Evolutionary conservation across 192 early-diverging fungal genomes (phyloP).

Genomic region (Linnemannia elongata): DNA sequence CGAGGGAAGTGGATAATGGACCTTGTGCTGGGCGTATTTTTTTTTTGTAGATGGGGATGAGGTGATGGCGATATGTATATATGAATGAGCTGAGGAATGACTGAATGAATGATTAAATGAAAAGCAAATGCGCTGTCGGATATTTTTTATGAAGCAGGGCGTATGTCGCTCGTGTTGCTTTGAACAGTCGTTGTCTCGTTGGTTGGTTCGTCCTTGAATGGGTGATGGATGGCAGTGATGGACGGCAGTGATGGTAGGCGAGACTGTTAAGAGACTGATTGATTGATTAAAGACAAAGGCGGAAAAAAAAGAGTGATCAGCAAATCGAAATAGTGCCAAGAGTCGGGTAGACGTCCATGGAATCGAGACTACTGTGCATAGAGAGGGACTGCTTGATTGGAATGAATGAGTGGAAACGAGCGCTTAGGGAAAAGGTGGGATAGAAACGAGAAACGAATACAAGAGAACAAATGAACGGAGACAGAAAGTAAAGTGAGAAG

Average conservation of each 20-base stretch:
- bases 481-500: neutral
- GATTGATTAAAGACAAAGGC: neutral
- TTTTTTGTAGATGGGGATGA: no score
- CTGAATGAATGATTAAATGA: neutral
- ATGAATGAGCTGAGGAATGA: neutral
- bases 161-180: no score
- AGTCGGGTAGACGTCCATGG: conserved; percentile 2
- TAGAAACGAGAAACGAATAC: no score
- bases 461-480: neutral
- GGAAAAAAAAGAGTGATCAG: neutral
- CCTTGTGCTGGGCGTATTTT: no score
- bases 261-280: neutral
- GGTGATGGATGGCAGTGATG: no score
- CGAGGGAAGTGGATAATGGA: no score
- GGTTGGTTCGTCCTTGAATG: no score
- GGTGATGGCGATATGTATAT: neutral
- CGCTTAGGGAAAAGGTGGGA: no score
- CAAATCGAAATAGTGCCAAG: conserved; percentile 4
- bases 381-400: no score
- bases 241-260: no score
- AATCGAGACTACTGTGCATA: neutral
- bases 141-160: neutral
- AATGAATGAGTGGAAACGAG: no score
- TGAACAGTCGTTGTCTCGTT: no score
- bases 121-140: neutral